Evolutionary conservation across 176 grass and related monocot genomes (phyloP), one percentile per base, ranked within the genome.

Genomic region (Oryza meyeriana): DNA sequence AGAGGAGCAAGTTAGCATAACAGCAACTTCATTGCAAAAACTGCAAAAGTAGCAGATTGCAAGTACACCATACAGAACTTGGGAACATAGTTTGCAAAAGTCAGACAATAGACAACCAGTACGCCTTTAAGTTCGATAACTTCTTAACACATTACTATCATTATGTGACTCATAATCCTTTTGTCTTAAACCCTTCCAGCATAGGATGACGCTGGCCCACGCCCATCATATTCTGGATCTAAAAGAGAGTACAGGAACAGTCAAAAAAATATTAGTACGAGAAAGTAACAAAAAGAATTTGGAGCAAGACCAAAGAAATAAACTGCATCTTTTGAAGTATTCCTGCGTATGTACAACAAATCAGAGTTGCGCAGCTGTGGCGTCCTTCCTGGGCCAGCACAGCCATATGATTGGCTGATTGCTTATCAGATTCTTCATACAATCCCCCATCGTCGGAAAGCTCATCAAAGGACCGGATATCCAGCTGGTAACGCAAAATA

Each of bases 401-500:
- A 76, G 40, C 61, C 77, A 80, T 89, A 55, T 52, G 71, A 35
- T 76, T 81, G 64, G 76, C 52, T 85, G 82, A 85, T 89, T 89
- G 82, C 87, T 89, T 85, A 28, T 89, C 87, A 63, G 82, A 89
- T 77, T 89, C 82, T 81, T 89, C 87, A 2, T 89, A 85, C 52
- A 85, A 69, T 33, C 55, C 87, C 3, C 85, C 87, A 22, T 85
- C 82, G 0, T 89, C 87, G 28, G 87, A 89, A 41, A 76, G 38
- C 50, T 89, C 87, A 25, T 89, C 87, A 42, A 89, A 89, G 18
- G 82, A 89, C 52, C 87, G 77, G 71, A 89, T 89, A 76, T 85
- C 87, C 27, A 89, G 32, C 77, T 89, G 82, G 65, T 85, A 89
- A 40, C 87, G 87, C 62, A 89, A 79, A 31, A 89, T 80, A 39